Evolutionary conservation across 805 yeast genomes (phyloP).

Genomic region (Wickerhamomyces rabaulensis): DNA sequence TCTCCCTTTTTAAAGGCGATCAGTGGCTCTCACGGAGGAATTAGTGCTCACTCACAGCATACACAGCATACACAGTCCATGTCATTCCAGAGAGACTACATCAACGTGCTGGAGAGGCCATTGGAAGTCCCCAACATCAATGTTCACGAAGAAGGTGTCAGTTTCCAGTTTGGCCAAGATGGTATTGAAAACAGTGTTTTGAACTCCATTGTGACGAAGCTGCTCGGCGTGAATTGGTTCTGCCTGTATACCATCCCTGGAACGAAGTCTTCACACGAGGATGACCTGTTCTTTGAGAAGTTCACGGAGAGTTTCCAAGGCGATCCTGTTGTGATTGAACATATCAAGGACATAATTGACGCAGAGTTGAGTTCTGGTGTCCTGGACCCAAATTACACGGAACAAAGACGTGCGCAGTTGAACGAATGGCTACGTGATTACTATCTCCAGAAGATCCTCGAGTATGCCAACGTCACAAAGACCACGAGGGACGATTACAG

Average conservation of each 20-base stretch:
- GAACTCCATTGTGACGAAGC: background rate
- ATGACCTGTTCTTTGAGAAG: background rate
- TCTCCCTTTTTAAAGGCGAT: too few relatives aligned
- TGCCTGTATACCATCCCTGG: background rate
- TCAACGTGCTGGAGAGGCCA: slow-evolving; percentile 1
- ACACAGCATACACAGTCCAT: too few relatives aligned
- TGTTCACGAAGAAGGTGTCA: background rate
- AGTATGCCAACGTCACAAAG: slow-evolving; percentile 10
- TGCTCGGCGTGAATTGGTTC: slow-evolving; percentile 5
- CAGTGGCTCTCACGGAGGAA: too few relatives aligned
- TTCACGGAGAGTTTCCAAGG: slow-evolving; percentile 3
- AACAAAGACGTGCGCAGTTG: slow-evolving; percentile 8
- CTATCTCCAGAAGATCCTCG: slow-evolving; percentile 8
- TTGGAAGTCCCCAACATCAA: background rate
- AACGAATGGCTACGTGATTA: slow-evolving; percentile 12
- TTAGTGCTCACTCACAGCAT: too few relatives aligned
- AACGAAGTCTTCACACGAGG: background rate
- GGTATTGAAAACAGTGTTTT: background rate
- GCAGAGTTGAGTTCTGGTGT: slow-evolving; percentile 11
- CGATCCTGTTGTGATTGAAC: slow-evolving; percentile 8
- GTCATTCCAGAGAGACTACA: background rate
- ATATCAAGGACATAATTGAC: slow-evolving; percentile 7
- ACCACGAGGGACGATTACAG: slow-evolving; percentile 11
- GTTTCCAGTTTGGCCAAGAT: background rate
- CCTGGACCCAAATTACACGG: background rate